Conservation (phyloP, 2,329 filamentous ascomycete species). For the Exophiala sp. region DNA sequence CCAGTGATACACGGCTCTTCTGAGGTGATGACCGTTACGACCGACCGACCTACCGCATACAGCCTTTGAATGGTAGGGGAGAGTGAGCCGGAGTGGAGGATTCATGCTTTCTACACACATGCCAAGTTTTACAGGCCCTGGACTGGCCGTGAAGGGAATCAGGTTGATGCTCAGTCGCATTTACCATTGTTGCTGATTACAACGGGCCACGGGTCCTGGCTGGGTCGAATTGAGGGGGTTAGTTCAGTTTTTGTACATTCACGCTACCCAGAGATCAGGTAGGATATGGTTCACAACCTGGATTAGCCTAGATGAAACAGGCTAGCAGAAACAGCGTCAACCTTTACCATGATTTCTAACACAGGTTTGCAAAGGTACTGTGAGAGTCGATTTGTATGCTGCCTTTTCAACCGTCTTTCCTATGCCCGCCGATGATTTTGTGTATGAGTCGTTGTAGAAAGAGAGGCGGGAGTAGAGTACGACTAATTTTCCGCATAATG, state of each 20-base stretch:
- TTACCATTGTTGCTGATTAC: neutral
- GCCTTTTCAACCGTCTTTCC: no score
- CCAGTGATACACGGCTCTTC: conserved; percentile 5
- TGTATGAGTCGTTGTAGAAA: no score
- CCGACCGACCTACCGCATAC: conserved; percentile 19
- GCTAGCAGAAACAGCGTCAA: neutral
- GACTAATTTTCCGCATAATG: no score
- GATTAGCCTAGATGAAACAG: neutral
- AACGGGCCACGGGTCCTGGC: neutral
- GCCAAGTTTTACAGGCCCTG: conserved; percentile 6
- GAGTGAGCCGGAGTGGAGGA: conserved; percentile 5
- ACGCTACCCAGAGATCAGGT: conserved; percentile 12
- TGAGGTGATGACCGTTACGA: conserved; percentile 24
- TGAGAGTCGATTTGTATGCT: no score
- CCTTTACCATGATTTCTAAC: neutral
- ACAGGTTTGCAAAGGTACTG: neutral
- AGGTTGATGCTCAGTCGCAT: neutral
- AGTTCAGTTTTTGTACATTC: conserved; percentile 19
- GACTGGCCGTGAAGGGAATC: neutral
- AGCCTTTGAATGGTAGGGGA: conserved; percentile 12
- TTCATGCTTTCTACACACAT: conserved; percentile 12
- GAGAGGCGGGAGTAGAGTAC: no score
- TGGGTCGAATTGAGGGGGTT: neutral
- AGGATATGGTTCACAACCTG: conserved; percentile 9
- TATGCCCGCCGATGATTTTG: no score